Conservation (phyloP, 352 stramenopile species). For the Pythium monospermum region DNA sequence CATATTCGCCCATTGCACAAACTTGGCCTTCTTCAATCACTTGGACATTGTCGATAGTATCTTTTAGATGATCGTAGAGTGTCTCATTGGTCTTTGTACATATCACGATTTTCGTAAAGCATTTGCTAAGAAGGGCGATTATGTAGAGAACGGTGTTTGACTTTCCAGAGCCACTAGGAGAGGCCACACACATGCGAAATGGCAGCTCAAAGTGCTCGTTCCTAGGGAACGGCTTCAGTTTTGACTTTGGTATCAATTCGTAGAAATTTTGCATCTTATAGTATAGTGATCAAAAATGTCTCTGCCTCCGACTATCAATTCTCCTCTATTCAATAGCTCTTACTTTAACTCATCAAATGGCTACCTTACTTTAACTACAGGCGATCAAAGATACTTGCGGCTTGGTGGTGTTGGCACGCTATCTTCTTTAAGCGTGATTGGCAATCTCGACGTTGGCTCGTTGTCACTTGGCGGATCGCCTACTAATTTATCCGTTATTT, state of each 20-base stretch:
- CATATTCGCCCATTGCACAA: conserved; percentile 5
- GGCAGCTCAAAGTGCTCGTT: conserved; percentile 15
- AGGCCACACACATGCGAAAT: conserved; percentile 14
- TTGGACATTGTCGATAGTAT: conserved; percentile 11
- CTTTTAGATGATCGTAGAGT: conserved; percentile 14
- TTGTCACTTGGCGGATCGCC: too few species aligned
- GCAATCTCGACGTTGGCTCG: too few species aligned
- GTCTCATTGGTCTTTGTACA: conserved; percentile 14
- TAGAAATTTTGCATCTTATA: conserved; percentile 18
- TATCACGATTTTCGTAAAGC: conserved; percentile 14
- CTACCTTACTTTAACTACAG: conserved; percentile 11
- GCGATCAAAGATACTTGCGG: conserved; percentile 13
- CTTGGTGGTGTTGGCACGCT: conserved; percentile 3
- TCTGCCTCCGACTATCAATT: conserved; percentile 13
- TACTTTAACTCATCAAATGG: conserved; percentile 14
- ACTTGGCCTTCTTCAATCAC: conserved; percentile 10
- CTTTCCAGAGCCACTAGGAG: conserved; percentile 7
- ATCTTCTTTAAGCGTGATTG: too few species aligned
- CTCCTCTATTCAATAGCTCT: conserved; percentile 16
- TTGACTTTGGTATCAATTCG: conserved; percentile 15
- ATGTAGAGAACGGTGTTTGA: conserved; percentile 11
- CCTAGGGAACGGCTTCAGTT: conserved; percentile 12
- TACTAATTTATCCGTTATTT: too few species aligned
- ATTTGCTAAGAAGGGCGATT: conserved; percentile 12
- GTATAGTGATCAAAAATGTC: conserved; percentile 13